Conservation (phyloP, 805 yeast species). For the Myxozyma lipomycoides region DNA sequence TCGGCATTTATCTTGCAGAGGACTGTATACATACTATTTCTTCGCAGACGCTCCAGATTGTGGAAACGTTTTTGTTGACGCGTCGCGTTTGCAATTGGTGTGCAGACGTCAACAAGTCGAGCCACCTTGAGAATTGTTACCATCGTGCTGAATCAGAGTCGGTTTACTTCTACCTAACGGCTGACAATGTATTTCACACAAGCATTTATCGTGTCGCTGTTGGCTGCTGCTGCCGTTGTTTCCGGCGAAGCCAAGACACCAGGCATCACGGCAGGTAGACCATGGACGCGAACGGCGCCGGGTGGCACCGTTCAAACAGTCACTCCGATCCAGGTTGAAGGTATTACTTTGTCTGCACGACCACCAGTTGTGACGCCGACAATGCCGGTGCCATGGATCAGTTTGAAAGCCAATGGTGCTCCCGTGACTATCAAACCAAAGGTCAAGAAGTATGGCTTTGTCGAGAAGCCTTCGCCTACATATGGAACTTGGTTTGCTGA, state of each 20-base stretch:
- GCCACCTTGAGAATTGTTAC: too few relatives aligned
- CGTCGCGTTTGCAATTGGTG: too few relatives aligned
- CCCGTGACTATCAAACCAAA: slow-evolving; percentile 80
- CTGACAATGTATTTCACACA: slow-evolving; percentile 4
- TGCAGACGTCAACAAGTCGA: too few relatives aligned
- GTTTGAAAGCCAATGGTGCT: slow-evolving; percentile 67
- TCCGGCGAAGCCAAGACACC: slow-evolving; percentile 26
- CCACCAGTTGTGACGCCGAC: slow-evolving; percentile 42
- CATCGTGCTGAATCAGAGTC: too few relatives aligned
- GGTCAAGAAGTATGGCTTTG: slow-evolving; percentile 58
- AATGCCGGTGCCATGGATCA: slow-evolving; percentile 76
- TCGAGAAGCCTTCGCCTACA: slow-evolving; percentile 63
- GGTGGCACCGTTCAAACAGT: slow-evolving; percentile 49
- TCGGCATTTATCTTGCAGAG: too few relatives aligned
- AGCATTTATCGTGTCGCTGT: neutral
- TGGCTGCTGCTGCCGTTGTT: slow-evolving; percentile 11
- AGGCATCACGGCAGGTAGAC: slow-evolving; percentile 20
- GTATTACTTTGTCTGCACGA: slow-evolving; percentile 57
- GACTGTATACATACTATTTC: too few relatives aligned
- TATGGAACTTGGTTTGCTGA: slow-evolving; percentile 63
- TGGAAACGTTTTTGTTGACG: too few relatives aligned
- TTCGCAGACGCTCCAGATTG: too few relatives aligned
- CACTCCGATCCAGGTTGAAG: slow-evolving; percentile 59
- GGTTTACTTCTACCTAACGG: too few relatives aligned
- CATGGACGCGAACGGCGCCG: slow-evolving; percentile 30